phyloP scores from a whole-genome alignment of 345 rosid genomes.

The Salix arbutifolia region DNA sequence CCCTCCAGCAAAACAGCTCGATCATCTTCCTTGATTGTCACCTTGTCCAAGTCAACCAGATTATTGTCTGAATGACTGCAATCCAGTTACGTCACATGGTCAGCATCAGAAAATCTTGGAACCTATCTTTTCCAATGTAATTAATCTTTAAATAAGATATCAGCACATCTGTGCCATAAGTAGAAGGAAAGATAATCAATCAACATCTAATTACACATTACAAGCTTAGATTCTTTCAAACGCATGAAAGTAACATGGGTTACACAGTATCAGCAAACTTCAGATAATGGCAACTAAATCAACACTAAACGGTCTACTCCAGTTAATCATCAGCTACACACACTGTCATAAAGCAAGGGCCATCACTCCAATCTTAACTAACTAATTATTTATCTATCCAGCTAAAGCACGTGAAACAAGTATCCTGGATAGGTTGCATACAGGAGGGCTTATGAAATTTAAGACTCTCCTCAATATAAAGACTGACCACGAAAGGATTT shows the following conservation, averaged over 20 bases:
- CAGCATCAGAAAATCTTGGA: constrained; percentile 9
- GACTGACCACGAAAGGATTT: not conserved
- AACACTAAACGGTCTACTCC: not conserved
- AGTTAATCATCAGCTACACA: not conserved
- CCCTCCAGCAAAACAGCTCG: constrained; percentile 83
- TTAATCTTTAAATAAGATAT: not conserved
- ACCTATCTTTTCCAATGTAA: not conserved
- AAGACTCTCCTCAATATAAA: not conserved
- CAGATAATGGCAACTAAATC: not conserved
- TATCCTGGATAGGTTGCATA: not conserved
- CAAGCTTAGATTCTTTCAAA: not conserved
- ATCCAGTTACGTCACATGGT: constrained; percentile 11
- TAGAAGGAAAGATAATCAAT: not conserved
- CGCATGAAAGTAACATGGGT: no score
- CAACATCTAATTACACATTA: not conserved
- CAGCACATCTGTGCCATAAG: not conserved
- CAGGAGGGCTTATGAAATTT: no score
- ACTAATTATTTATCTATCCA: not conserved
- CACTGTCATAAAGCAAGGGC: not conserved
- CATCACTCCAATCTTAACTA: not conserved
- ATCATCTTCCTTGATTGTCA: constrained; percentile 69
- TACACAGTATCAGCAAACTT: not conserved
- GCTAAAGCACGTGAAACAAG: no score
- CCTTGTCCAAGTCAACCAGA: constrained; percentile 69
- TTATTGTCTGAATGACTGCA: constrained; percentile 90